phyloP scores from a whole-genome alignment of 2,329 filamentous ascomycete species.

The Fusarium liriodendri region DNA sequence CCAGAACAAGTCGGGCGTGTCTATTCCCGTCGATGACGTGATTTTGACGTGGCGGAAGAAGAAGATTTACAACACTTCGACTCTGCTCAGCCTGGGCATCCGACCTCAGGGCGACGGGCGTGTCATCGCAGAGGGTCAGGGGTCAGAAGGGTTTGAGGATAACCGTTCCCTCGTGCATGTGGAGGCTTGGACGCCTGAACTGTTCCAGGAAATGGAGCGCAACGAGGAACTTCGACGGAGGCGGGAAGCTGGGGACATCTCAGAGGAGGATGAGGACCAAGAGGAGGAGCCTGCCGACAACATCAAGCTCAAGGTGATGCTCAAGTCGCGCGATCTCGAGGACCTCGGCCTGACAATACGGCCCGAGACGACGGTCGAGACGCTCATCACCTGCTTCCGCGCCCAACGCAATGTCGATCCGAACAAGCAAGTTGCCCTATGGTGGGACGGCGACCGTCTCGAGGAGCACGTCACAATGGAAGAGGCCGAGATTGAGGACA shows the following conservation, averaged over 20 bases:
- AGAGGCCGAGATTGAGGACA: conserved; percentile 78
- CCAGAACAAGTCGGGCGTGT: conserved; percentile 59
- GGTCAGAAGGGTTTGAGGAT: conserved; percentile 69
- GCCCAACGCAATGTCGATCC: conserved; percentile 61
- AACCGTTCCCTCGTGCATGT: conserved; percentile 81
- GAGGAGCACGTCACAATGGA: conserved; percentile 69
- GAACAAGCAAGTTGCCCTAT: conserved; percentile 68
- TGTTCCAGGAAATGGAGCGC: conserved; percentile 62
- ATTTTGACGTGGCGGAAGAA: conserved; percentile 84
- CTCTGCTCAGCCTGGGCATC: conserved; percentile 75
- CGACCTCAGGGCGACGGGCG: conserved; percentile 55
- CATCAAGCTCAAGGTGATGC: conserved; percentile 60
- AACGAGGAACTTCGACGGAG: conserved; percentile 61
- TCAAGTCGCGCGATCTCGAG: conserved; percentile 64
- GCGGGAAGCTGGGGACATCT: conserved; percentile 54
- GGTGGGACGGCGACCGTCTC: conserved; percentile 81
- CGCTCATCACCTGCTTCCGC: conserved; percentile 72
- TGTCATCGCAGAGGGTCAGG: conserved; percentile 50
- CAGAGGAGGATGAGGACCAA: conserved; percentile 47
- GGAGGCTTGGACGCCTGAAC: conserved; percentile 79
- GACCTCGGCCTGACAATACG: conserved; percentile 63
- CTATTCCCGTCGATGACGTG: conserved; percentile 59
- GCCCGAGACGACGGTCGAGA: conserved; percentile 68
- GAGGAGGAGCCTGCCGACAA: conserved; percentile 40
- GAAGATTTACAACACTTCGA: conserved; percentile 80